Conservation (phyloP, 306 rosid genomes). For the Lathyrus aphaca region DNA sequence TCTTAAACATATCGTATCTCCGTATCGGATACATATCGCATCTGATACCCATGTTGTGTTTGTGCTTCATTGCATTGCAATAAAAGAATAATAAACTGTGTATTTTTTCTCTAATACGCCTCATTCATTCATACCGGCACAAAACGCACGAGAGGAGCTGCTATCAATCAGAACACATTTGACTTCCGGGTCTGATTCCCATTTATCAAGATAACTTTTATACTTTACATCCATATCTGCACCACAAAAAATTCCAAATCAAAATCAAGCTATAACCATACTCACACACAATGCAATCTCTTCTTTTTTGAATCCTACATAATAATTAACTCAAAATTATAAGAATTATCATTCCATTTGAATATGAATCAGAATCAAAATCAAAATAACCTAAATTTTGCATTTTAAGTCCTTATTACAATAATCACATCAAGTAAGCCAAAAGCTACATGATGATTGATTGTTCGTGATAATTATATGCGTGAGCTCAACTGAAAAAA, state of each 20-base stretch:
- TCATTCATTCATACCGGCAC: conserved; percentile 76
- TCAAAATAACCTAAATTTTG: conserved; percentile 6
- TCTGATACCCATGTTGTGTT: too few relatives aligned
- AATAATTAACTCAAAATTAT: conserved; percentile 5
- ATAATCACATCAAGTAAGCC: conserved; percentile 3
- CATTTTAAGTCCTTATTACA: conserved; percentile 4
- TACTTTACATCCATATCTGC: conserved; percentile 94
- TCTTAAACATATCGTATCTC: too few relatives aligned
- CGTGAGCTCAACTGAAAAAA: conserved; percentile 20
- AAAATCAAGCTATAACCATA: conserved; percentile 24
- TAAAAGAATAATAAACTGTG: background rate
- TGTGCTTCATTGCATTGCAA: background rate
- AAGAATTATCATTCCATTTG: conserved; percentile 8
- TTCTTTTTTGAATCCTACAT: background rate
- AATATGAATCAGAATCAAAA: conserved; percentile 9
- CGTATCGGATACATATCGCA: too few relatives aligned
- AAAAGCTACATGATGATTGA: conserved; percentile 10
- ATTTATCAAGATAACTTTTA: conserved; percentile 82
- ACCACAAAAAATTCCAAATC: conserved; percentile 14
- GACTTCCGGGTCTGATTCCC: conserved; percentile 86
- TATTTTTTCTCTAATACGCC: conserved; percentile 25
- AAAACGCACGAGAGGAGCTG: conserved; percentile 91
- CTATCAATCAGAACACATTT: conserved; percentile 88
- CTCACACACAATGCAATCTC: background rate
- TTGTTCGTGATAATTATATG: conserved; percentile 22